Conservation (phyloP, 768 basidiomycete genomes). For the Mycena floridula region DNA sequence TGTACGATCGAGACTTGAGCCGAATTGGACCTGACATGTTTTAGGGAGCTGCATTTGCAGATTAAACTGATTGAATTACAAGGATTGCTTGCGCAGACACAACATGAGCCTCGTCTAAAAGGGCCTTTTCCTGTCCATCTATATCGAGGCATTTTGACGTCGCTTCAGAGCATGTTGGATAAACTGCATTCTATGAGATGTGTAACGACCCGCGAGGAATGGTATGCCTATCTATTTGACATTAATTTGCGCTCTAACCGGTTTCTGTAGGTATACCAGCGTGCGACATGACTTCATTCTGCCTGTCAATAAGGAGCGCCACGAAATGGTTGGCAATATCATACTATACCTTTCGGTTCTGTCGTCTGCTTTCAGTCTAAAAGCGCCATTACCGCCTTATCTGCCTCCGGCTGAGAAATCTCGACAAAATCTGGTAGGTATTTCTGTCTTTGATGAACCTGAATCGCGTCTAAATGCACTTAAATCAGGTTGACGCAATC, state of each 20-base stretch:
- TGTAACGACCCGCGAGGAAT: slow-evolving; percentile 94
- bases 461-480: background rate
- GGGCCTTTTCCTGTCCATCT: slow-evolving; percentile 88
- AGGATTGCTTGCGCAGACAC: slow-evolving; percentile 79
- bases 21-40: background rate
- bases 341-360: slow-evolving; percentile 84
- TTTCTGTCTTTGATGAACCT: slow-evolving; percentile 1
- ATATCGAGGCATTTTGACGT: slow-evolving; percentile 79
- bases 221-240: slow-evolving; percentile 39
- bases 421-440: slow-evolving; percentile 65
- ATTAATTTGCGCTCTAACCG: slow-evolving; percentile 6
- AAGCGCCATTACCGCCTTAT: slow-evolving; percentile 93
- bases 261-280: slow-evolving; percentile 57
- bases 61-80: slow-evolving; percentile 85
- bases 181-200: slow-evolving; percentile 93
- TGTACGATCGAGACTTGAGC: slow-evolving; percentile 14
- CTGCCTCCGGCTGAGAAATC: slow-evolving; percentile 89
- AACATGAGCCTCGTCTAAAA: slow-evolving; percentile 91
- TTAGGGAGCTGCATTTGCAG: slow-evolving; percentile 92
- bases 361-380: slow-evolving; percentile 73
- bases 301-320: slow-evolving; percentile 83
- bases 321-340: slow-evolving; percentile 94
- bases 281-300: slow-evolving; percentile 85
- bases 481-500: slow-evolving; percentile 69
- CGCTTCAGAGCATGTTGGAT: slow-evolving; percentile 81